Percentiles rank a stretch among this genome's conserved stretches.
Conservation (phyloP, 31 red algal species). For the Odonthalia washingtoniensis region DNA sequence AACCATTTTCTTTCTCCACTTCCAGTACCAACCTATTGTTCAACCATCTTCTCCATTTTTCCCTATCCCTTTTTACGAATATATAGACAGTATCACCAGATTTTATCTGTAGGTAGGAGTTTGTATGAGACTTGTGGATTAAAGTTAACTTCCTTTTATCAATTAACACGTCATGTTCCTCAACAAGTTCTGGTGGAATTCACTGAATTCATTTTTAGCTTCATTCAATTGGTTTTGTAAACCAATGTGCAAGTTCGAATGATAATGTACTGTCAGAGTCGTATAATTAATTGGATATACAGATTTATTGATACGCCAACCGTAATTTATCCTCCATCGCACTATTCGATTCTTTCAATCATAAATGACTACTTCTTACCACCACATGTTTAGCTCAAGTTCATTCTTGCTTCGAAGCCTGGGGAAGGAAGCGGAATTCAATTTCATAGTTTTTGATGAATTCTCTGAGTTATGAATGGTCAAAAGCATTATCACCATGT, state of each 20-base stretch:
- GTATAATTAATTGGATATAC: not conserved
- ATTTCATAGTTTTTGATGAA: not conserved
- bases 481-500: slow-evolving; percentile 8
- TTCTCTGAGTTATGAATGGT: not conserved
- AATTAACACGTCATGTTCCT: not conserved
- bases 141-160: not conserved
- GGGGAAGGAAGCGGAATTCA: not conserved
- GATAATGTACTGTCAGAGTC: not conserved
- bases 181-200: not conserved
- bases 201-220: no score
- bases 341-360: not conserved
- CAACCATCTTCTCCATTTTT: slow-evolving; percentile 21
- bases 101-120: not conserved
- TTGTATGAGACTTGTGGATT: not conserved
- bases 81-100: not conserved
- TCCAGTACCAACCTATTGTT: not conserved
- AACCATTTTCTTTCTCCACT: slow-evolving; percentile 11
- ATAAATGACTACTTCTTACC: not conserved
- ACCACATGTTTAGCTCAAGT: slow-evolving; percentile 37
- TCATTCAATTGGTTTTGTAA: slow-evolving; percentile 3
- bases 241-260: not conserved
- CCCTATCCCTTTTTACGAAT: not conserved
- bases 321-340: not conserved
- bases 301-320: not conserved
- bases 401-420: slow-evolving; percentile 30